Base-by-base conservation (phyloP, 345 rosid species). In the Hypericum perforatum region DNA sequence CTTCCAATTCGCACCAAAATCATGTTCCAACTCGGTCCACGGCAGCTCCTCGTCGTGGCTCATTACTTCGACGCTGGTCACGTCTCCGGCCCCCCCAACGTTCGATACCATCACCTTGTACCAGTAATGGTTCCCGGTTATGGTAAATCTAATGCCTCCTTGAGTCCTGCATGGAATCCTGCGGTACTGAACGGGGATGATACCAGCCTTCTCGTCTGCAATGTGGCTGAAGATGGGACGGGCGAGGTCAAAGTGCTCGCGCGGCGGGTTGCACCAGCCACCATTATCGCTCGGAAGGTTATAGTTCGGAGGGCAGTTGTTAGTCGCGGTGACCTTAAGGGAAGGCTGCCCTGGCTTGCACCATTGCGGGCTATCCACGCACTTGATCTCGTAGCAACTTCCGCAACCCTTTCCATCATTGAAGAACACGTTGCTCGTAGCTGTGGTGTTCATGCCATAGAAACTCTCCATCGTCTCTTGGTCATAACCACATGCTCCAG, bases 51-150 rank as follows among this genome's bases (percentile, higher is more conserved):
- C 45, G 53, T 59, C 6, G 10, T 22, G 32, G 32, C 82, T 81
- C 54, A 80, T 85, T 62, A 85, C 95, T 51, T 64, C 69, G 57
- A 89, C 64, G 55, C 76, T 56, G 13, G 39, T 48, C 6, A 89
- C 71, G 6, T 89, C 89, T 39, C 97, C 95, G 4, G 82, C 72
- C 36, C 91, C 95, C 0, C 75, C 95, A 0, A 85, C 95, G 42
- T 89, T 89, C 74, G 63, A 61, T 22, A 89, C 78, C 0, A 48
- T 57, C 1, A 82, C 66, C 50, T 46, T 32, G 50, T 46, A 46
- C 29, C 15, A 46, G 29, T 32, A 46, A 8, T 46, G 50, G 50
- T 46, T 46, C 9, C 50, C 50, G 5, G 8, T 46, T 32, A 46
- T 46, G 9, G 50, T 46, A 32, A 10, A 46, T 29, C 50, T 16